These are phyloP conservation scores for Mucor mucedo DNA, from an alignment of 371 early-diverging fungal genomes.

Conservation along the genomic window DNA sequence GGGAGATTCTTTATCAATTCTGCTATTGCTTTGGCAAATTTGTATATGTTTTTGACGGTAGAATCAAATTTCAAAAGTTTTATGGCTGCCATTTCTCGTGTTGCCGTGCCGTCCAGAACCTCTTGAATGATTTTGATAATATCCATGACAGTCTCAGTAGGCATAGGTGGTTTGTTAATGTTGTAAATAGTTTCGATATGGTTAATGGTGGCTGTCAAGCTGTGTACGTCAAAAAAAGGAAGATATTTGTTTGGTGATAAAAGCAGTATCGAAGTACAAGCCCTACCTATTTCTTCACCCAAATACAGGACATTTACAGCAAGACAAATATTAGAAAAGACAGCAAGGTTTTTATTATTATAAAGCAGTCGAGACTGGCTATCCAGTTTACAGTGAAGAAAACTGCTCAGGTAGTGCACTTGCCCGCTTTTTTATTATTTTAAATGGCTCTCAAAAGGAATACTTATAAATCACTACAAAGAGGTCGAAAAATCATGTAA, in stretches of 20 bases:
- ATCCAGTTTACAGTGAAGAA: no score
- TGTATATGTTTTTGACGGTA: conserved; percentile 5
- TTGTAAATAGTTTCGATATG: conserved; percentile 9
- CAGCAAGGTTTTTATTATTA: no score
- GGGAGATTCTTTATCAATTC: conserved; percentile 22
- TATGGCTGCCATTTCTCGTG: conserved; percentile 8
- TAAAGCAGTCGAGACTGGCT: no score
- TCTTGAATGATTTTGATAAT: conserved; percentile 11
- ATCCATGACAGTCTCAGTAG: conserved; percentile 5
- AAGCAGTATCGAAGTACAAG: conserved; percentile 7
- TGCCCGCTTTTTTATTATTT: no score
- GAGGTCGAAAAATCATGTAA: no score
- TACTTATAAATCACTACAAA: no score
- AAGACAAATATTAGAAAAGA: no score
- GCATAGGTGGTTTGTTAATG: conserved; percentile 13
- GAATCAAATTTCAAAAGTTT: conserved; percentile 9
- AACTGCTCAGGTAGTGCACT: no score
- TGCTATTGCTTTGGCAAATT: conserved; percentile 16
- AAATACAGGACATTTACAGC: no score
- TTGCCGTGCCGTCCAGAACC: conserved; percentile 6
- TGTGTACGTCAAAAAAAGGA: conserved; percentile 17
- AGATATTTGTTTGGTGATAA: conserved; percentile 13
- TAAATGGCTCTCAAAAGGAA: no score
- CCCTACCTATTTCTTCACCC: neutral
- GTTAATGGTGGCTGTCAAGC: conserved; percentile 8